These are phyloP conservation scores for Gryganskiella cystojenkinii DNA, from an alignment of 192 early-diverging fungal genomes.

Conservation along the genomic window DNA sequence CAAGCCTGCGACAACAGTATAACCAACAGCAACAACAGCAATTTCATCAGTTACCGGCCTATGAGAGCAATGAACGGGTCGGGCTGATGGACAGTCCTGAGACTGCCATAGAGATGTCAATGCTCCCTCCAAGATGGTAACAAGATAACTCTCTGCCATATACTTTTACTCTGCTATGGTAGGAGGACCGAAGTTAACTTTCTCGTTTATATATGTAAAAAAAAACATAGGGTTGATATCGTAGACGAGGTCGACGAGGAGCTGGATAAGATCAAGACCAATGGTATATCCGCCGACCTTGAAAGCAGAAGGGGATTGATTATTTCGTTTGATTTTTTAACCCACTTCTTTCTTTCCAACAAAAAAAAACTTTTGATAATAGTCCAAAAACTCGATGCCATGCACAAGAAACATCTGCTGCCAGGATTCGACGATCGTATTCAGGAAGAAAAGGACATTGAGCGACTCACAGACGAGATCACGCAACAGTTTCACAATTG, in stretches of 20 bases:
- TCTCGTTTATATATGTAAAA: too few relatives aligned
- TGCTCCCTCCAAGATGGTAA: conserved; percentile 93
- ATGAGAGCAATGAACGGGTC: conserved; percentile 57
- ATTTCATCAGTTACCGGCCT: conserved; percentile 56
- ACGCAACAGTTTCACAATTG: conserved; percentile 88
- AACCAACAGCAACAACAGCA: conserved; percentile 54
- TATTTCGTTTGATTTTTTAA: too few relatives aligned
- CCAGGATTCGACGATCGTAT: conserved; percentile 95
- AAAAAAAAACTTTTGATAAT: conserved; percentile 18
- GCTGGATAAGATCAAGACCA: conserved; percentile 71
- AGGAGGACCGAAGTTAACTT: background rate
- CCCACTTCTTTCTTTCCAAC: conserved; percentile 13
- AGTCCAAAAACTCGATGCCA: conserved; percentile 77
- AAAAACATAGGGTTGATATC: conserved; percentile 79
- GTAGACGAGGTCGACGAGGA: conserved; percentile 87
- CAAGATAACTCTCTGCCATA: background rate
- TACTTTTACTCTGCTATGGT: background rate
- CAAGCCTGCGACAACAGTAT: conserved; percentile 44
- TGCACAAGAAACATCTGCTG: conserved; percentile 90
- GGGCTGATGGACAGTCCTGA: conserved; percentile 76
- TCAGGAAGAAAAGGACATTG: conserved; percentile 83
- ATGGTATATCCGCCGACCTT: conserved; percentile 57
- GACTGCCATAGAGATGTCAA: conserved; percentile 88
- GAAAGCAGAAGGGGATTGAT: background rate
- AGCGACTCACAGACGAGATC: conserved; percentile 84